Base-by-base conservation (phyloP, 2,329 filamentous ascomycete genomes). In the Parascedosporium putredinis region DNA sequence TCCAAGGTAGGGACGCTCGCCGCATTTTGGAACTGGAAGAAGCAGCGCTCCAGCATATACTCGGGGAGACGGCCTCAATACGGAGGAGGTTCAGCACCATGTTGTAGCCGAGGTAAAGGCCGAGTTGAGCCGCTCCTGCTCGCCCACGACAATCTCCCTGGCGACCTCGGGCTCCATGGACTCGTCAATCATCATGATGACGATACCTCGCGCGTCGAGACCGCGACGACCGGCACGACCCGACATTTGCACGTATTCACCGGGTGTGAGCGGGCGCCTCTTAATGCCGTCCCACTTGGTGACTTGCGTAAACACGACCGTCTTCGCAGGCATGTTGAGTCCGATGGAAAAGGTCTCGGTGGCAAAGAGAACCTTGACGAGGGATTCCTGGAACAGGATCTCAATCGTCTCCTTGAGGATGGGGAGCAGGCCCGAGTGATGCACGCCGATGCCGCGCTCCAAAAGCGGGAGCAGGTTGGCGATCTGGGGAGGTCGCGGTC, bases 1-100 rank as follows among this genome's bases (percentile, higher is more conserved):
- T 98, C 93, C 20, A 97, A 68, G 10, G 76, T 74, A 18, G 86
- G 86, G 7, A 96, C 88, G 57, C 85, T 89, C 9, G 91, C 86
- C 2, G 88, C 88, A 59, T 95, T 97, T 64, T 98, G 93, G 68
- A 98, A 98, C 66, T 98, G 93, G 66, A 88, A 94, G 71, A 98
- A 98, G 62, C 93, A 98, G 57, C 86, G 81, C 70, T 97, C 90
- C n/a, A 98, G 74, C 93, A 98, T 98, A 62, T 88, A 97, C 60
- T 98, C 91, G 2, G 94, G 93, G 90, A 97, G 47, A 98, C 95
- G n/a, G 89, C 91, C 64, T 98, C 93, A n/a, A 98, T 91, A 67
- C 93, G 80, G 66, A 97, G 84, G 53, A 98, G 70, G 62, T 98
- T 98, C 51, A 98, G 75, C 61, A 98, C 88, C 93, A 98, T 98